phyloP scores from a whole-genome alignment of 1,139 yeast species.

The Sugiyamaella castrensis region DNA sequence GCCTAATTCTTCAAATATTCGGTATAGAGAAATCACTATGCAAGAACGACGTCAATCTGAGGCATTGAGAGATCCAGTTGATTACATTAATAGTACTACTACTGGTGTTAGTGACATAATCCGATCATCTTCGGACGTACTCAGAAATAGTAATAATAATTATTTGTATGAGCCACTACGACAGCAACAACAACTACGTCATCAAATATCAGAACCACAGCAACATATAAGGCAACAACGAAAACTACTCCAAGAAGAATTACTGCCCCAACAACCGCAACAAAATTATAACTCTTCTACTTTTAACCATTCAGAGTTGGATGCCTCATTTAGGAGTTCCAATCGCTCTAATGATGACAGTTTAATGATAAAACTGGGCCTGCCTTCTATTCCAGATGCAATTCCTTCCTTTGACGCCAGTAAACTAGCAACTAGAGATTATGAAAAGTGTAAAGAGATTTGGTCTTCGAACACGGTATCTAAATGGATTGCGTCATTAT shows the following conservation, averaged over 20 bases:
- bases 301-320: background rate
- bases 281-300: background rate
- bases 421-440: conserved; percentile 43
- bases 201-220: background rate
- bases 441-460: conserved; percentile 49
- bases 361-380: conserved; percentile 28
- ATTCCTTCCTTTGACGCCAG: conserved; percentile 35
- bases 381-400: conserved; percentile 36
- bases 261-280: no score
- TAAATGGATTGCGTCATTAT: conserved; percentile 31
- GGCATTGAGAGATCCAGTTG: background rate
- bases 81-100: no score
- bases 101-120: background rate
- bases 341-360: conserved; percentile 29
- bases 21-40: background rate
- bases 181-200: background rate
- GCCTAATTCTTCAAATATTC: conserved; percentile 8
- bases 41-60: conserved; percentile 4
- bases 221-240: background rate
- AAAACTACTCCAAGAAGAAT: background rate
- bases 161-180: background rate
- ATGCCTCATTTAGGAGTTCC: conserved; percentile 25
- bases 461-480: conserved; percentile 47
- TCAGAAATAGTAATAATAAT: background rate
- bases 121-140: conserved; percentile 9